A percentile compares a stretch with the other conserved stretches of the same genome.
These are phyloP conservation scores for Leptographium radiaticola DNA, from an alignment of 2,329 filamentous ascomycete species.

Conservation along the genomic window DNA sequence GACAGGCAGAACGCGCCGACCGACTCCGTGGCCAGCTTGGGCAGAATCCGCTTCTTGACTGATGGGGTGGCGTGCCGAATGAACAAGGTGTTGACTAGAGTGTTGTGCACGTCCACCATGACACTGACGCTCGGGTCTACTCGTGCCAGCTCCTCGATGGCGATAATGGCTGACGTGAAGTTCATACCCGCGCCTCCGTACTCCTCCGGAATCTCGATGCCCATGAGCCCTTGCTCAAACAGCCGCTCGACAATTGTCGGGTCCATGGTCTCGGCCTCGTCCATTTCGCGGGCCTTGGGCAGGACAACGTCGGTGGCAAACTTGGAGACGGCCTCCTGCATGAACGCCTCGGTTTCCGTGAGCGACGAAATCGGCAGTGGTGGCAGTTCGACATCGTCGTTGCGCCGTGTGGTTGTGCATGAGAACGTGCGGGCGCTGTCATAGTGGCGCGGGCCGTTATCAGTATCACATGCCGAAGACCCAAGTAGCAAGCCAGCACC, in stretches of 20 bases:
- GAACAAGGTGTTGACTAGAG: constrained; percentile 86
- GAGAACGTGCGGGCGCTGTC: constrained; percentile 41
- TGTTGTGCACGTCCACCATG: constrained; percentile 95
- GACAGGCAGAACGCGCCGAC: constrained; percentile 89
- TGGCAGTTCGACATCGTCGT: constrained; percentile 60
- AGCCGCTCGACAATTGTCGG: constrained; percentile 75
- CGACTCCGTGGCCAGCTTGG: constrained; percentile 77
- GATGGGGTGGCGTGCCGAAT: constrained; percentile 69
- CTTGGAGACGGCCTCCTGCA: constrained; percentile 81
- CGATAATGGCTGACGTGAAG: constrained; percentile 91
- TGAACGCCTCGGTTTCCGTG: constrained; percentile 77
- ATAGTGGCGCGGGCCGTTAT: background rate
- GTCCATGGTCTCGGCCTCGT: constrained; percentile 93
- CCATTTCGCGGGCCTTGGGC: constrained; percentile 91
- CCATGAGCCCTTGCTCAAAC: constrained; percentile 96
- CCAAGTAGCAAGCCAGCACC: background rate
- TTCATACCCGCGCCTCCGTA: constrained; percentile 97
- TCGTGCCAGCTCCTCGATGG: constrained; percentile 89
- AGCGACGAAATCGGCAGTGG: constrained; percentile 90
- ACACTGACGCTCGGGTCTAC: constrained; percentile 93
- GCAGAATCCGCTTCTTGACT: constrained; percentile 75
- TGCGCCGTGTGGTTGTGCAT: constrained; percentile 37
- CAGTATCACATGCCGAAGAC: background rate
- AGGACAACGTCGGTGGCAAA: constrained; percentile 82
- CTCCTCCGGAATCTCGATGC: constrained; percentile 93